Conservation (phyloP, 805 yeast species). For the Yamadazyma ubonensis region DNA sequence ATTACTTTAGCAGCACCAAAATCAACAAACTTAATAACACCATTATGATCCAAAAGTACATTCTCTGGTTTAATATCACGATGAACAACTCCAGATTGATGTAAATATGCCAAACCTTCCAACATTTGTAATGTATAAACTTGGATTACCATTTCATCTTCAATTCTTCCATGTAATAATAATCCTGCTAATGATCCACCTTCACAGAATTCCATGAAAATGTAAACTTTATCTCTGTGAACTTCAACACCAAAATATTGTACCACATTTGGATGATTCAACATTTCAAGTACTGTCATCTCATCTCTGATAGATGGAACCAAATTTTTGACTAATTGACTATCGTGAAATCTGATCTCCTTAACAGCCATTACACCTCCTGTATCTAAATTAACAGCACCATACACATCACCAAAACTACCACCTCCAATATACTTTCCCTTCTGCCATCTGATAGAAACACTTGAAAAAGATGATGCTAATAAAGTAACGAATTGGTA, state of each 20-base stretch:
- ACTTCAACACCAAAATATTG: slow-evolving; percentile 97
- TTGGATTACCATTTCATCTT: slow-evolving; percentile 90
- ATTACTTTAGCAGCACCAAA: slow-evolving; percentile 96
- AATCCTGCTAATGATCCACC: slow-evolving; percentile 89
- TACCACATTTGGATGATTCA: slow-evolving; percentile 94
- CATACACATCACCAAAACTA: slow-evolving; percentile 90
- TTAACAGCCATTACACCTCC: slow-evolving; percentile 97
- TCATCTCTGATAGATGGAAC: slow-evolving; percentile 92
- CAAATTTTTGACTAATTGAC: slow-evolving; percentile 77
- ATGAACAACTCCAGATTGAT: slow-evolving; percentile 93
- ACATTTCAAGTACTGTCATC: slow-evolving; percentile 92
- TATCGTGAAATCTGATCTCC: slow-evolving; percentile 87
- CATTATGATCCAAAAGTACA: slow-evolving; percentile 83
- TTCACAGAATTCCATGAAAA: slow-evolving; percentile 97
- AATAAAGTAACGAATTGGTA: slow-evolving; percentile 82
- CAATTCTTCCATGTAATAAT: slow-evolving; percentile 89
- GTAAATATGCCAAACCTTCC: slow-evolving; percentile 93
- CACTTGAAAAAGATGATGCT: slow-evolving; percentile 85
- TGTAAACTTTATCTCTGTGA: slow-evolving; percentile 90
- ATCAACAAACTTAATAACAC: slow-evolving; percentile 92
- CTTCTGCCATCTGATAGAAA: slow-evolving; percentile 96
- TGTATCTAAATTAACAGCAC: slow-evolving; percentile 88
- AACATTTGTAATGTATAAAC: slow-evolving; percentile 88
- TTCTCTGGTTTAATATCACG: slow-evolving; percentile 97
- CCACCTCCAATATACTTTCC: slow-evolving; percentile 94